These are phyloP conservation scores for Candida freyschussii DNA, from an alignment of 1,139 yeast species.

Conservation along the genomic window DNA sequence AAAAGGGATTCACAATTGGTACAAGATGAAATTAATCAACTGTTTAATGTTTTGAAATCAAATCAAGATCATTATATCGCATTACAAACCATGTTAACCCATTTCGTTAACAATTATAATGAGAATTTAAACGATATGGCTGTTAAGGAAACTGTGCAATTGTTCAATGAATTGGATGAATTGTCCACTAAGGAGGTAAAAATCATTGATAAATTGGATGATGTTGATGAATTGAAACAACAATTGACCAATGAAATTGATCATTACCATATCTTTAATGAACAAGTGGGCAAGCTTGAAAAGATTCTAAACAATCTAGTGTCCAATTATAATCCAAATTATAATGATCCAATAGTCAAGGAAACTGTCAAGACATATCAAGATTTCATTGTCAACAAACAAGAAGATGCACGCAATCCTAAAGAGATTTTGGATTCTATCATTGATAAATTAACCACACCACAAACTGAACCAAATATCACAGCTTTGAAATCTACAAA, in stretches of 20 bases:
- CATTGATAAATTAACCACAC: background rate
- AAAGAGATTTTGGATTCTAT: background rate
- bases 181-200: constrained; percentile 2
- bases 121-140: constrained; percentile 32
- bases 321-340: constrained; percentile 75
- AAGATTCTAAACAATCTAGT: constrained; percentile 42
- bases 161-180: constrained; percentile 12
- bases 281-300: constrained; percentile 35
- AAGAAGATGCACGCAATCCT: constrained; percentile 1
- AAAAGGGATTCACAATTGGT: too few relatives aligned
- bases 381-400: constrained; percentile 34
- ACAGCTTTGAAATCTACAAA: too few relatives aligned
- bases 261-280: constrained; percentile 3
- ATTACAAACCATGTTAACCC: constrained; percentile 25
- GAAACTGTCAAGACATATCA: constrained; percentile 60
- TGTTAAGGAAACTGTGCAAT: constrained; percentile 30
- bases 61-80: constrained; percentile 24
- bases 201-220: constrained; percentile 4
- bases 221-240: constrained; percentile 1
- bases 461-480: too few relatives aligned
- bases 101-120: constrained; percentile 28
- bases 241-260: constrained; percentile 1
- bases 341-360: constrained; percentile 86
- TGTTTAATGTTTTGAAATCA: constrained; percentile 21
- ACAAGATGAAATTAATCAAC: constrained; percentile 12